phyloP scores from a whole-genome alignment of 2,329 filamentous ascomycete genomes.

The Xylariales sp. region DNA sequence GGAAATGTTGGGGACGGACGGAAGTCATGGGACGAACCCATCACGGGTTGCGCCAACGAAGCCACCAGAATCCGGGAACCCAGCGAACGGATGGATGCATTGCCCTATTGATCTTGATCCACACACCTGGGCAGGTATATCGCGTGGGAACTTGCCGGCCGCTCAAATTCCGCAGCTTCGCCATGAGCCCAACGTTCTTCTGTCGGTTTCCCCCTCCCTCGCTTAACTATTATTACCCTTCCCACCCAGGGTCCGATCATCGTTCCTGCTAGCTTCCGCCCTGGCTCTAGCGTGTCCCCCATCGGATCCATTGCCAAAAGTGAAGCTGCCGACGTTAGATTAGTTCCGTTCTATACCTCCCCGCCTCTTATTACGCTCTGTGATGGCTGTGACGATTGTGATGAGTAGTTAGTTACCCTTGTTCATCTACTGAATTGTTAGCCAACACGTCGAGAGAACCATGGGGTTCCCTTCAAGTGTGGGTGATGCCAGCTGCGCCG shows the following conservation, averaged over 20 bases:
- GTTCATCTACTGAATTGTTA: conserved; percentile 18
- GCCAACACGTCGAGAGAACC: conserved; percentile 26
- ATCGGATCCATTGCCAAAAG: conserved; percentile 32
- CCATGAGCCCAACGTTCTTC: conserved; percentile 35
- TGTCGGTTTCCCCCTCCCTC: conserved; percentile 19
- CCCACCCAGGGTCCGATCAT: conserved; percentile 30
- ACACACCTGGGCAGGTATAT: conserved; percentile 30
- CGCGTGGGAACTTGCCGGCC: conserved; percentile 35
- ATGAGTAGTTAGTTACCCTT: conserved; percentile 17
- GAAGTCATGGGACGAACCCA: conserved; percentile 26
- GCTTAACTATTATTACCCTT: conserved; percentile 32
- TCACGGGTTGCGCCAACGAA: conserved; percentile 34
- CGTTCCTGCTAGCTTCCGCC: conserved; percentile 22
- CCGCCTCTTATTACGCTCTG: conserved; percentile 8
- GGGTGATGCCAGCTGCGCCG: conserved; percentile 13
- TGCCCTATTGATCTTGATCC: conserved; percentile 32
- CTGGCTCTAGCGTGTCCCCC: conserved; percentile 33
- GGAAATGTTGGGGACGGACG: neutral
- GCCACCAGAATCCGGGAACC: conserved; percentile 20
- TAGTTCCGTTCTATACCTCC: conserved; percentile 5
- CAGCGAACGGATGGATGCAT: conserved; percentile 29
- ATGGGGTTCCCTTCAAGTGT: conserved; percentile 9
- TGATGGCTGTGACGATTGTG: neutral
- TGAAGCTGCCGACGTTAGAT: conserved; percentile 29
- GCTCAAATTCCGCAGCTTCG: conserved; percentile 34